Evolutionary conservation across 371 early-diverging fungal genomes (phyloP), one percentile per base, ranked within the genome.

Genomic region (Mortierella sp.): DNA sequence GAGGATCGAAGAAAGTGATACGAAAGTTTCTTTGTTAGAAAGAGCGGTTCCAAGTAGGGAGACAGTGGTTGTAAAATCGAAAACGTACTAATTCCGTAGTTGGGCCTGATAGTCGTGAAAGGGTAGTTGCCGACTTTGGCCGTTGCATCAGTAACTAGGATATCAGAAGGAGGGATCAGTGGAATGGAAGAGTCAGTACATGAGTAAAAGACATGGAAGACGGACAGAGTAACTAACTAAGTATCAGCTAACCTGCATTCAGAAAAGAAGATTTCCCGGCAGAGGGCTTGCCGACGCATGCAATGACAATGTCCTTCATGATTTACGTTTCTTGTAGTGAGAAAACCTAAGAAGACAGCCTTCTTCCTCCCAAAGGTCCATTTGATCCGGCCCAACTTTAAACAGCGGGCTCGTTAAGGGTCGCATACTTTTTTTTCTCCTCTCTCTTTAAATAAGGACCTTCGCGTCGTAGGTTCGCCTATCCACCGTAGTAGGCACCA

Each of bases 81-180:
- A 50, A 5, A 57, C 68, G 7, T 66, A 70, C 80, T 73, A 50
- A 79, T 66, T 48, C 94, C 94, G 66, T 91, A 87, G 81, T 94
- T 94, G 21, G 94, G 93, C 63, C 90, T 88, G 59, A 94, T 94
- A 30, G 94, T 94, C 16, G 94, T 94, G 81, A 94, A 94, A 4
- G 94, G 94, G 62, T 87, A 94, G 81, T 90, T 92, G 37, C 94
- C 94, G 48, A 93, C 94, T 76, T 94, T 94, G 64, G 94, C 94
- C 15, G 88, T 82, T 1, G 94, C 94, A 71, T 94, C 93, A 9
- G 91, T 87, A n/a, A 92, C 92, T 88, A 66, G 29, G 26, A 46
- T 7, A 37, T 37, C 37, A 37, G 14, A 43, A 23, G n/a, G 18
- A 62, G 19, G 1, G 21, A 16, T 6, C 60, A 29, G 19, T 15